Evolutionary conservation across 768 basidiomycete genomes (phyloP).

Genomic region (Suillus alpinus): DNA sequence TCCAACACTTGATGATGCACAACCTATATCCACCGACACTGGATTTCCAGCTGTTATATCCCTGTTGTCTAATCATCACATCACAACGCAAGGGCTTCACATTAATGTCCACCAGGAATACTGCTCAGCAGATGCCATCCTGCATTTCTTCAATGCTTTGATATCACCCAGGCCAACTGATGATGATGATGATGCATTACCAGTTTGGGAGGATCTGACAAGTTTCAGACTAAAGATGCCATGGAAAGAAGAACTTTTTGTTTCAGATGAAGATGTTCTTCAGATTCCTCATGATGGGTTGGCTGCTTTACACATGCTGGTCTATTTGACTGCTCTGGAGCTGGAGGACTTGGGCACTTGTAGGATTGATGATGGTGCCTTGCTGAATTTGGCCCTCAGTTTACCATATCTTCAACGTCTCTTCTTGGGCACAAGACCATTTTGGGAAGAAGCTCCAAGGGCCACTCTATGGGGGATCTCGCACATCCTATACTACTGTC

Average conservation of each 20-base stretch:
- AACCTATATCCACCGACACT: background rate
- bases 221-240: background rate
- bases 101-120: background rate
- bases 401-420: too few relatives aligned
- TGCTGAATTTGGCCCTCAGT: background rate
- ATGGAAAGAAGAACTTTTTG: background rate
- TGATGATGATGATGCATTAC: background rate
- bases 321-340: background rate
- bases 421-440: too few relatives aligned
- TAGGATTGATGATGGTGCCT: background rate
- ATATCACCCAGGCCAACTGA: background rate
- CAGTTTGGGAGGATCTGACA: background rate
- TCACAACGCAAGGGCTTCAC: background rate
- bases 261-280: accelerated
- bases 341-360: background rate
- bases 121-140: background rate
- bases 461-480: too few relatives aligned
- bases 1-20: background rate
- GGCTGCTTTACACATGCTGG: background rate
- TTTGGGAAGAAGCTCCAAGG: too few relatives aligned
- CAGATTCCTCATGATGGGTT: background rate
- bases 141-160: background rate
- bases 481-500: too few relatives aligned
- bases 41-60: background rate
- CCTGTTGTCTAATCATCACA: background rate